Conservation (phyloP, 768 basidiomycete species). For the Tephrocybe sp. region DNA sequence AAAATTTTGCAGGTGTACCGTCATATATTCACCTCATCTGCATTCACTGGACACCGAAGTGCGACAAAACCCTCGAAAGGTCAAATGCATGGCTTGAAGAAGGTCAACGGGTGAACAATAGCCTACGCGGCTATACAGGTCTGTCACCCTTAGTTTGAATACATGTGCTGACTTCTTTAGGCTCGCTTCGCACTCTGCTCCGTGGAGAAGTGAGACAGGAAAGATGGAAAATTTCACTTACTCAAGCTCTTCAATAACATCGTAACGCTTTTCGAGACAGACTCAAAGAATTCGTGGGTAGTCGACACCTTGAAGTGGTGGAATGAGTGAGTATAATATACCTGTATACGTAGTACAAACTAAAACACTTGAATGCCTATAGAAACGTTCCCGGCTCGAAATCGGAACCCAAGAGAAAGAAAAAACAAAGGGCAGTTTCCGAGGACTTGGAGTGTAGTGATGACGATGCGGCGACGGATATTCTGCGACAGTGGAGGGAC, state of each 20-base stretch:
- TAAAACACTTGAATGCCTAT: too few species aligned
- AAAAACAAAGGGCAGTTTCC: too few species aligned
- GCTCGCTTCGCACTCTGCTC: not conserved
- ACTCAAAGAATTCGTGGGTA: not conserved
- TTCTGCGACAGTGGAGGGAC: too few species aligned
- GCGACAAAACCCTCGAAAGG: conserved; percentile 2
- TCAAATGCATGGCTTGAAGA: not conserved
- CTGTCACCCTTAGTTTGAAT: not conserved
- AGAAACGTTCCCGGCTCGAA: too few species aligned
- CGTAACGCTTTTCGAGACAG: not conserved
- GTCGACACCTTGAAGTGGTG: not conserved
- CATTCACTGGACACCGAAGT: not conserved
- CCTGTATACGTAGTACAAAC: too few species aligned
- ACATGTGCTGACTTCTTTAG: not conserved
- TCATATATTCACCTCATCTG: conserved; percentile 3
- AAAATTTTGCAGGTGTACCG: not conserved
- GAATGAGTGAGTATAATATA: not conserved
- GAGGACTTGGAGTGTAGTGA: too few species aligned
- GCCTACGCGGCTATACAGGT: conserved; percentile 1
- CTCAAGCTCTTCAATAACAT: not conserved
- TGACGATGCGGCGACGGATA: too few species aligned
- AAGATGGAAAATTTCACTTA: not conserved
- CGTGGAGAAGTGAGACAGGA: not conserved
- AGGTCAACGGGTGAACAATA: not conserved
- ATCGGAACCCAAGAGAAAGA: too few species aligned